Percentiles rank a stretch among this genome's conserved stretches.
Conservation (phyloP, 768 basidiomycete genomes). For the Tylopilus felleus region DNA sequence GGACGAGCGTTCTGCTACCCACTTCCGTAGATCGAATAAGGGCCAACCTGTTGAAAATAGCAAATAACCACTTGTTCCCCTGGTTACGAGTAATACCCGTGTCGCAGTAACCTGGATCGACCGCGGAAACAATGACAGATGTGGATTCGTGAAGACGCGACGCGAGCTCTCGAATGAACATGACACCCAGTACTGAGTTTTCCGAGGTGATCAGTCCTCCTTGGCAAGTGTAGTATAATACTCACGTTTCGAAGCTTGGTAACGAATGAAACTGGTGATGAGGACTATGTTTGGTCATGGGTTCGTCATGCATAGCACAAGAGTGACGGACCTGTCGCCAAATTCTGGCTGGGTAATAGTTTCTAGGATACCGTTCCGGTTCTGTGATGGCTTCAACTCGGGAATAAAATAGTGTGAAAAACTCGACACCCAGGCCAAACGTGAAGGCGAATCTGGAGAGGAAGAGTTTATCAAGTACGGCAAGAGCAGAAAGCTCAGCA, state of each 20-base stretch:
- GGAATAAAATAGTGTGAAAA: constrained; percentile 22
- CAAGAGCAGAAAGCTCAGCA: constrained; percentile 33
- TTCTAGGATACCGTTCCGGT: constrained; percentile 21
- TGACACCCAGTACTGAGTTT: constrained; percentile 28
- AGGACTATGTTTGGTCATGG: background rate
- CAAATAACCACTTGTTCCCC: background rate
- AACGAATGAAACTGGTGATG: constrained; percentile 16
- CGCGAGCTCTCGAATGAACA: constrained; percentile 34
- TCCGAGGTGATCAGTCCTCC: background rate
- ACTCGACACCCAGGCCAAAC: constrained; percentile 32
- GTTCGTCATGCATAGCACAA: background rate
- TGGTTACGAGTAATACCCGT: constrained; percentile 26
- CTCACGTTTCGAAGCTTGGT: constrained; percentile 27
- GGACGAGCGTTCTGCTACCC: constrained; percentile 35
- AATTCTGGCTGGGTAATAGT: constrained; percentile 22
- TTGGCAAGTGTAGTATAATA: background rate
- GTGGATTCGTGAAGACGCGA: constrained; percentile 22
- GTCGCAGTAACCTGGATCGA: constrained; percentile 35
- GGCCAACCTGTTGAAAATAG: constrained; percentile 8
- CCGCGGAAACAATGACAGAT: constrained; percentile 24
- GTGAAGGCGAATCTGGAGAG: constrained; percentile 20
- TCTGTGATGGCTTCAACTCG: constrained; percentile 1
- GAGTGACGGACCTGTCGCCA: constrained; percentile 17
- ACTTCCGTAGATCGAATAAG: constrained; percentile 30
- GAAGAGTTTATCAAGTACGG: constrained; percentile 31